These are phyloP conservation scores for Aegilops bicornis DNA, from an alignment of 176 grass and related monocot species.

Conservation along the genomic window DNA sequence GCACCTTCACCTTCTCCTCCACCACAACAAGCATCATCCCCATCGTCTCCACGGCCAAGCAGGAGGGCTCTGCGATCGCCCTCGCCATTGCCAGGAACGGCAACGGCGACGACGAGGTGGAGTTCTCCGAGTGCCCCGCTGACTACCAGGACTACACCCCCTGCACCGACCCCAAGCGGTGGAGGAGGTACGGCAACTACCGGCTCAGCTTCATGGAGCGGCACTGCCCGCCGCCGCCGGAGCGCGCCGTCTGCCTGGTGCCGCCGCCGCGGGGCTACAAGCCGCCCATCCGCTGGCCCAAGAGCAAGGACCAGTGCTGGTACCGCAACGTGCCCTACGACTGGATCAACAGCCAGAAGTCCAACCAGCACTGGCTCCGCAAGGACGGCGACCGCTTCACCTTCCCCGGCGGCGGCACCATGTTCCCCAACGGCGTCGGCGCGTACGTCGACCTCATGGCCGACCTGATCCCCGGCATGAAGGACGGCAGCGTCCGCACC, in stretches of 20 bases:
- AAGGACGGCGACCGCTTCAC: constrained; percentile 89
- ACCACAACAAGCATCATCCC: neutral
- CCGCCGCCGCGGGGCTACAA: constrained; percentile 82
- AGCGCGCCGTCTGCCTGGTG: constrained; percentile 76
- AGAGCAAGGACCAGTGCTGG: constrained; percentile 97
- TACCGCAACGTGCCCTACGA: constrained; percentile 99
- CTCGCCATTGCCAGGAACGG: neutral
- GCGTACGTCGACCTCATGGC: constrained; percentile 77
- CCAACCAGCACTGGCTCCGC: constrained; percentile 90
- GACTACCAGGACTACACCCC: constrained; percentile 94
- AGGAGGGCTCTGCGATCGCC: neutral
- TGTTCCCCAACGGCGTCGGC: constrained; percentile 92
- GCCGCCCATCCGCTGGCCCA: constrained; percentile 92
- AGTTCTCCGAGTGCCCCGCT: constrained; percentile 69
- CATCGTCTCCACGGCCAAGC: neutral
- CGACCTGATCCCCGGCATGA: constrained; percentile 70
- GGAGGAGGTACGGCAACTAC: constrained; percentile 87
- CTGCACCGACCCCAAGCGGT: constrained; percentile 90
- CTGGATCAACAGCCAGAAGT: constrained; percentile 99
- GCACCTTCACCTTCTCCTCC: constrained; percentile 26
- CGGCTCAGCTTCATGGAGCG: constrained; percentile 95
- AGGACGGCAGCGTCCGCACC: constrained; percentile 76
- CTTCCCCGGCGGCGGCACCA: constrained; percentile 94
- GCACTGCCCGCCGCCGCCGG: constrained; percentile 73
- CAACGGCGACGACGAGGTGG: neutral